Base-by-base conservation (phyloP, 441 rosid genomes). In the Flueggea neowawraea region DNA sequence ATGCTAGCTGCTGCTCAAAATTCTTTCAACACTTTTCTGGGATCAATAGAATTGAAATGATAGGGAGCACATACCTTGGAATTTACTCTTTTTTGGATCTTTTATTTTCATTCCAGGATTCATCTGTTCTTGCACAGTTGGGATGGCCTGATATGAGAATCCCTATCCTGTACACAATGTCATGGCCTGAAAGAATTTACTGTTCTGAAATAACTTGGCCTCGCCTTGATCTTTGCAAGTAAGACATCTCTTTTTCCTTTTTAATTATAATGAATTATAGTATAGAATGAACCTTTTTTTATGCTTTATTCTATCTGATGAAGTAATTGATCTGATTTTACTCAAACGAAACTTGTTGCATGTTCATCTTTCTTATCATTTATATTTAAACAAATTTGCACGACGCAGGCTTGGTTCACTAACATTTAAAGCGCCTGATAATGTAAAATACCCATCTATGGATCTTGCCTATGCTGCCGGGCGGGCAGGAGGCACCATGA, bases 71-170 rank as follows among this genome's bases (percentile, higher is more conserved):
- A 44, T 32, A 57, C 54, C 50, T 47, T 61, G 36, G 53, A 57
- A n/a, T n/a, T 61, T 16, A 54, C 61, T 31, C 17, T 63, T 55
- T 8, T 8, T 28, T 58, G 28, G 28, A 22, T 64, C 17, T 3
- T 6, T 64, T 57, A 59, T 2, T 71, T 61, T 61, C 55, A 61
- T 62, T 63, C 52, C 79, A 87, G 98, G 97, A 93, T 83, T 93
- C 98, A 17, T 93, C 97, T 55, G 83, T 93, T 61, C 80, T 93
- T 51, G 96, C 93, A 70, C 98, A 93, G 56, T 65, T 93, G 79
- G 98, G 98, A 50, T 93, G 96, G 98, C 85, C 98, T 43, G 96
- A 93, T 73, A 94, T 94, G 98, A 89, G 93, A 32, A 16, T 90
- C 43, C 97, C 98, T 1, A 85, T 94, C 68, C 93, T 90, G 56